Evolutionary conservation across 2,329 filamentous ascomycete genomes (phyloP).

Genomic region (Metarhizium anisopliae): DNA sequence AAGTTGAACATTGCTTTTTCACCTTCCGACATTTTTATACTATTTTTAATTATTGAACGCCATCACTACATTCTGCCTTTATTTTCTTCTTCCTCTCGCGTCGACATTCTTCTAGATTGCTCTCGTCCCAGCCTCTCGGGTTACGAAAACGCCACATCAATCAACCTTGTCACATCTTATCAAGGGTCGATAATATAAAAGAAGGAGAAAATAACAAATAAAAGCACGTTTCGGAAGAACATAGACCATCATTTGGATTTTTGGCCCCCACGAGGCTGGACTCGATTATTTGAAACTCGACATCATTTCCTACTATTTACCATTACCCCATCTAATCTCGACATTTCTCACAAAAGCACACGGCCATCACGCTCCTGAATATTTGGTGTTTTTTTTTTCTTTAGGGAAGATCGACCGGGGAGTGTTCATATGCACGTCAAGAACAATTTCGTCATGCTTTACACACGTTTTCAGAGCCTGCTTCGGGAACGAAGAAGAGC

Average conservation of each 20-base stretch:
- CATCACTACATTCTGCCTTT: neutral
- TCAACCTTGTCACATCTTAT: neutral
- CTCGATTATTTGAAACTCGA: neutral
- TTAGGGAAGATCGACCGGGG: neutral
- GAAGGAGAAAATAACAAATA: neutral
- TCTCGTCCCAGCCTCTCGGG: neutral
- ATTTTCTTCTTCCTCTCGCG: neutral
- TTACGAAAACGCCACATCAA: neutral
- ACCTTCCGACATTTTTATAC: neutral
- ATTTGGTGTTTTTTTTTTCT: too few species aligned
- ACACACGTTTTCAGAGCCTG: slow-evolving; percentile 35
- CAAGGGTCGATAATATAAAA: neutral
- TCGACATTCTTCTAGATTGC: neutral
- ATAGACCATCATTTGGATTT: neutral
- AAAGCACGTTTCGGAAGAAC: neutral
- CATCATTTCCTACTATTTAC: neutral
- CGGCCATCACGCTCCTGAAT: neutral
- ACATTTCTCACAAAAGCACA: neutral
- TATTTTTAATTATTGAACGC: neutral
- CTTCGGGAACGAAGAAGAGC: slow-evolving; percentile 30
- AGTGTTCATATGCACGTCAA: slow-evolving; percentile 23
- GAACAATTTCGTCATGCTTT: slow-evolving; percentile 34
- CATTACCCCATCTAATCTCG: neutral
- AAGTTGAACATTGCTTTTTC: neutral
- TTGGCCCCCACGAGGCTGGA: neutral